Conservation (phyloP, 2,329 filamentous ascomycete genomes). For the Albophoma yamanashiensis region DNA sequence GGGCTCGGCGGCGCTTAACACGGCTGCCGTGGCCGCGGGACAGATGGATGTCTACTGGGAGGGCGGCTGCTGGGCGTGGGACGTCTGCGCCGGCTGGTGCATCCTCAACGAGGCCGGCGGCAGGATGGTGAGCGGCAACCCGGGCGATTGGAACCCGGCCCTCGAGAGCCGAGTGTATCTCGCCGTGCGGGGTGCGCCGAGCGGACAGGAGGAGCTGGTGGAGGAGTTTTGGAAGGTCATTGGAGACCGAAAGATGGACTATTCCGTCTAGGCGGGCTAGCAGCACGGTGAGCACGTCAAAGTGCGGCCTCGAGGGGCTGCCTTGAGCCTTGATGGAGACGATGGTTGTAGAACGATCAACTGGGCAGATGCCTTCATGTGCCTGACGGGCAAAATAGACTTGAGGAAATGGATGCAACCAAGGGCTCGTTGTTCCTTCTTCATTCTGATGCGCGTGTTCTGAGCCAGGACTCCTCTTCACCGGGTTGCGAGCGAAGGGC, state of each 20-base stretch:
- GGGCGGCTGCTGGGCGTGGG: conserved; percentile 77
- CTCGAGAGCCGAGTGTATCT: conserved; percentile 52
- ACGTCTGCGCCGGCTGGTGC: conserved; percentile 73
- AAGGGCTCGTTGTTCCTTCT: too few species aligned
- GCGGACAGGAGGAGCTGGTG: conserved; percentile 49
- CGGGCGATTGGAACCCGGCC: conserved; percentile 56
- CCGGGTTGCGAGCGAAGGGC: too few species aligned
- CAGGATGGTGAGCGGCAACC: conserved; percentile 60
- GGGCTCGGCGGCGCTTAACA: conserved; percentile 64
- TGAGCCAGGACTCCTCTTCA: too few species aligned
- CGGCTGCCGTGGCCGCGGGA: conserved; percentile 62
- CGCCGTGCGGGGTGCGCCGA: conserved; percentile 48
- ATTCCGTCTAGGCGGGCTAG: conserved; percentile 16
- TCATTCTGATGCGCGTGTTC: too few species aligned
- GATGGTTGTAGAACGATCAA: neutral
- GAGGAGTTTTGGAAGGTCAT: conserved; percentile 55
- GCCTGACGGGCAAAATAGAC: neutral
- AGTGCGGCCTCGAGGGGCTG: neutral
- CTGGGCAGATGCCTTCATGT: neutral
- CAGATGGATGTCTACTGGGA: conserved; percentile 72
- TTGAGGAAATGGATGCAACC: neutral
- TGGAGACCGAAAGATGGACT: conserved; percentile 42
- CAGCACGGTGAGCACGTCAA: neutral
- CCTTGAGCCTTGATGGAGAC: neutral
- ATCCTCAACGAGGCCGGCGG: conserved; percentile 67